Evolutionary conservation across 2,329 filamentous ascomycete species (phyloP), one percentile per base, ranked within the genome.

Genomic region (Bipolaris bicolor): DNA sequence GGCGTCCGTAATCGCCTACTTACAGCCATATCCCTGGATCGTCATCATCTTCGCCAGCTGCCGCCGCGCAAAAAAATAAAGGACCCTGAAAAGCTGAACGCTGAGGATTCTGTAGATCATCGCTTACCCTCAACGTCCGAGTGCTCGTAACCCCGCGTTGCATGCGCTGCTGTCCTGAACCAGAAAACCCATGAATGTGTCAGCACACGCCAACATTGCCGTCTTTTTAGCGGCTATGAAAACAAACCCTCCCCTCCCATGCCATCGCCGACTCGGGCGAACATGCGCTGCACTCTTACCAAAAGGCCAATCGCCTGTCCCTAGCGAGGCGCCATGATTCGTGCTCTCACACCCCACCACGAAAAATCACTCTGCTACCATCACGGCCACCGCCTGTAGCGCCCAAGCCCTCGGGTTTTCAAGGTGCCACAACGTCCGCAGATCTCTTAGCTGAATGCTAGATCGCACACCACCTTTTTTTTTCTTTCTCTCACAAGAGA

Each of bases 21-120:
- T 43, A 50, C 36, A 41, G 39, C 50, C 33, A 20, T 24, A 55
- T 69, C 64, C 64, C 66, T 55, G 33, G 64, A 58, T 58, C 65
- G 53, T 60, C 62, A 65, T 66, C 58, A 59, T 57, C 55, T 58
- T 55, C 56, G 60, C 60, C 33, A 53, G 44, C 55, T 43, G 37
- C 43, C 49, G 26, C 7, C 26, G 26, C 26, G 43, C 37, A 18
- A 44, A 7, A 7, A 26, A 26, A 7, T 58, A 55, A 56, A 49
- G 48, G 64, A 64, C 65, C 60, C 60, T 64, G 64, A 51, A 48
- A 46, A 62, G 55, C 59, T 64, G 58, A 53, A 53, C 33, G 18
- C 44, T 55, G 62, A 49, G 54, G 22, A 29, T 39, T 55, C 29
- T 52, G 64, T 46, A 60, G 62, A 65, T 65, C 64, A 48, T 52